Evolutionary conservation across 192 early-diverging fungal species (phyloP).

Genomic region (Ambispora gerdemannii): DNA sequence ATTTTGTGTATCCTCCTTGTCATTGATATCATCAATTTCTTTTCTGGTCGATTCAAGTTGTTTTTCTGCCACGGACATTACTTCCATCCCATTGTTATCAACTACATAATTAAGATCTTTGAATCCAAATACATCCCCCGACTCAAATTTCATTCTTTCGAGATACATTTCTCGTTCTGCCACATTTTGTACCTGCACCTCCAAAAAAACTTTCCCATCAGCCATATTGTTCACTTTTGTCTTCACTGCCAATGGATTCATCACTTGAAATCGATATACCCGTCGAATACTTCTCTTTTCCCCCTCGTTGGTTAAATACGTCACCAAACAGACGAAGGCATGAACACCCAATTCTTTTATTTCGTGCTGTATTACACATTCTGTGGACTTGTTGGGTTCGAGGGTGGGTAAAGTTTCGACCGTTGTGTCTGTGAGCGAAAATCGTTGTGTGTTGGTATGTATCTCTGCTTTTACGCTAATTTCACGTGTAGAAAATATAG

Average conservation of each 20-base stretch:
- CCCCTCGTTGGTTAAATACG: slow-evolving; percentile 70
- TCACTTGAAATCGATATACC: slow-evolving; percentile 95
- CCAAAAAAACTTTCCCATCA: slow-evolving; percentile 72
- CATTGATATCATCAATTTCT: slow-evolving; percentile 35
- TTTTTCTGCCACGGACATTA: not conserved
- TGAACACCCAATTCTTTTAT: slow-evolving; percentile 95
- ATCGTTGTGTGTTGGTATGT: slow-evolving; percentile 81
- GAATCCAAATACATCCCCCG: slow-evolving; percentile 66
- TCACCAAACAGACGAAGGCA: slow-evolving; percentile 82
- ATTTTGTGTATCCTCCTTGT: not conserved
- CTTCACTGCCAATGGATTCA: slow-evolving; percentile 94
- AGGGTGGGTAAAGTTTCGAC: slow-evolving; percentile 42
- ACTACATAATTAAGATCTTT: slow-evolving; percentile 63
- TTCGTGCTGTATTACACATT: slow-evolving; percentile 84
- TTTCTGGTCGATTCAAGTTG: slow-evolving; percentile 24
- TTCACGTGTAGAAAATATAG: slow-evolving; percentile 59
- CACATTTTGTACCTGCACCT: slow-evolving; percentile 93
- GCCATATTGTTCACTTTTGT: slow-evolving; percentile 88
- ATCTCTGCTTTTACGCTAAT: slow-evolving; percentile 78
- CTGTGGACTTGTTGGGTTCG: slow-evolving; percentile 66
- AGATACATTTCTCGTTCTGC: slow-evolving; percentile 75
- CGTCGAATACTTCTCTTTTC: slow-evolving; percentile 75
- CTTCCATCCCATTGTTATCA: slow-evolving; percentile 15
- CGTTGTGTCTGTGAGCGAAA: slow-evolving; percentile 65
- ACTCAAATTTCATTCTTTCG: slow-evolving; percentile 85